A percentile compares a stretch with the other conserved stretches of the same genome.
phyloP scores from a whole-genome alignment of 768 basidiomycete genomes.

The Hypholoma fasciculare region DNA sequence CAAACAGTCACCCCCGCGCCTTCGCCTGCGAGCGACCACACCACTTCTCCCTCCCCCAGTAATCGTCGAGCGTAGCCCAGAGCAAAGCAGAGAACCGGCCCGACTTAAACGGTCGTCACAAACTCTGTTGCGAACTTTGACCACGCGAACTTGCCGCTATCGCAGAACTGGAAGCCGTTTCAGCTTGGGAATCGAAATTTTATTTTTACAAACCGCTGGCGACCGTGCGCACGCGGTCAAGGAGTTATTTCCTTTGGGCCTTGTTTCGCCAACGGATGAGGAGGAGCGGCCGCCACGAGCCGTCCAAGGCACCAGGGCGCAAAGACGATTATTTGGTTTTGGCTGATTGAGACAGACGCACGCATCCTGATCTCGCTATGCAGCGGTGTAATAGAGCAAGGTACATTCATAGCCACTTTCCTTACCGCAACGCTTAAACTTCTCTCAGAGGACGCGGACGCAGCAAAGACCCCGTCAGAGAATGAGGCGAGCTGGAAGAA shows the following conservation, averaged over 20 bases:
- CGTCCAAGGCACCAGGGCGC: slow-evolving; percentile 30
- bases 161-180: slow-evolving; percentile 85
- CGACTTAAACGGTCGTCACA: slow-evolving; percentile 70
- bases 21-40: slow-evolving; percentile 18
- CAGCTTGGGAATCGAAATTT: slow-evolving; percentile 81
- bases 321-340: slow-evolving; percentile 19
- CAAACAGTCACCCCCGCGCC: slow-evolving; percentile 8
- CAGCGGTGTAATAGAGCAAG: slow-evolving; percentile 51
- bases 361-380: slow-evolving; percentile 66
- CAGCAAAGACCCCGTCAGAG: slow-evolving; percentile 11
- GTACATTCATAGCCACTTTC: slow-evolving; percentile 73
- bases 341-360: slow-evolving; percentile 66
- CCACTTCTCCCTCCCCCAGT: slow-evolving; percentile 50
- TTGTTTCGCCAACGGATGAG: slow-evolving; percentile 56
- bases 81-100: slow-evolving; percentile 24
- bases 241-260: slow-evolving; percentile 69
- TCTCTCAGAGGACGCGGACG: slow-evolving; percentile 12
- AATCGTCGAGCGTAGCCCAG: slow-evolving; percentile 40
- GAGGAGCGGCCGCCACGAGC: slow-evolving; percentile 26
- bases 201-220: slow-evolving; percentile 85
- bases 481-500: slow-evolving; percentile 20
- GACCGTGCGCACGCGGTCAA: slow-evolving; percentile 66
- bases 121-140: slow-evolving; percentile 54
- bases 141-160: slow-evolving; percentile 35
- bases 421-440: slow-evolving; percentile 3